Evolutionary conservation across 2,329 filamentous ascomycete species (phyloP).

Genomic region (Macrophomina tecta): DNA sequence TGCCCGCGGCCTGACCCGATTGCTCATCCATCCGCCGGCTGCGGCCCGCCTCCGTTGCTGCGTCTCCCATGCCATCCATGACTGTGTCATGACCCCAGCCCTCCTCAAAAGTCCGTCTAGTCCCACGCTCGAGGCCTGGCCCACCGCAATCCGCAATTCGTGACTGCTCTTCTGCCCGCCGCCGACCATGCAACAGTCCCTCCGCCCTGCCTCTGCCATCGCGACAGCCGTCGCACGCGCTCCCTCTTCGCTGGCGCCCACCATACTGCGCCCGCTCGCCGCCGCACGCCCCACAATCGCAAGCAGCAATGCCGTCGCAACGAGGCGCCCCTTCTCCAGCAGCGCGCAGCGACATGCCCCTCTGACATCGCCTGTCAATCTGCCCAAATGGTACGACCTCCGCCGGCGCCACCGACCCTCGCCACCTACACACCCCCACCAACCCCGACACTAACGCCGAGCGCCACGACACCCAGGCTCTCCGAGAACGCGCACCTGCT

Average conservation of each 20-base stretch:
- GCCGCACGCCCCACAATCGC: background rate
- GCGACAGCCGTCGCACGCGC: background rate
- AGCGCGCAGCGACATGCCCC: background rate
- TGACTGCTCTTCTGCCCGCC: background rate
- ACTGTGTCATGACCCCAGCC: background rate
- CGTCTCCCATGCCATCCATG: background rate
- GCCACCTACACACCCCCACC: background rate
- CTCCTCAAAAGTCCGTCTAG: background rate
- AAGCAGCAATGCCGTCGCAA: background rate
- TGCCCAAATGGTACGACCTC: conserved; percentile 47
- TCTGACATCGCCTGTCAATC: conserved; percentile 40
- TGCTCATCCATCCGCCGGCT: conserved; percentile 19
- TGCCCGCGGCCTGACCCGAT: background rate
- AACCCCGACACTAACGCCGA: too few species aligned
- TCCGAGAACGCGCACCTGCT: conserved; percentile 89
- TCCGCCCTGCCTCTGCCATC: conserved; percentile 5
- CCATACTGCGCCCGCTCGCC: background rate
- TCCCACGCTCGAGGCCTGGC: background rate
- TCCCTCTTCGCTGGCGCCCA: background rate
- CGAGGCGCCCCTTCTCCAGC: conserved; percentile 9
- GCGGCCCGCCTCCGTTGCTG: conserved; percentile 12
- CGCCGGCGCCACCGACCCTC: background rate
- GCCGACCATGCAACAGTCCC: background rate
- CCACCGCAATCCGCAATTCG: background rate
- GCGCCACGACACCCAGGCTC: conserved; percentile 65